Evolutionary conservation across 140 eudicot genomes (phyloP), one percentile per base, ranked within the genome.

Genomic region (Oenanthe javanica): DNA sequence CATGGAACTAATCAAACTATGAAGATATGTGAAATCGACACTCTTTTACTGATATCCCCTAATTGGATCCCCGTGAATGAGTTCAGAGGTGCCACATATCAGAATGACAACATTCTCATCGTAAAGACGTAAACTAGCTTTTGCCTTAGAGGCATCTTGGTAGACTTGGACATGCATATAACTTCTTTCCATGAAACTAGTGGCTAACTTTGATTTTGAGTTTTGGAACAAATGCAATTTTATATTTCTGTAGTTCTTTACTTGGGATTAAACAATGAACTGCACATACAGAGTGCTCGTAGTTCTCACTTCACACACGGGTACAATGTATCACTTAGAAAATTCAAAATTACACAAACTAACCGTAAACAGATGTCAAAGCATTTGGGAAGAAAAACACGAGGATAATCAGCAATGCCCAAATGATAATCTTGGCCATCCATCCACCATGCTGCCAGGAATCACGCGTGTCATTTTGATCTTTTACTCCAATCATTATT

Each of bases 361-460:
- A 79, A 96, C 99, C 98, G 81, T 93, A 96, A 57, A 88, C 72
- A 5, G 90, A 81, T 79, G 85, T 85, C 80, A 96, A 79, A 55
- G 82, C 89, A 85, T 93, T 96, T 40, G 99, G 99, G 45, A 96
- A 83, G 86, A 96, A 96, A 86, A 93, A 93, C 91, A 86, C 87
- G 83, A 96, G 91, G 78, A 88, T 78, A 50, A 87, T 85, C 75
- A 96, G 91, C 88, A 96, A 85, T 82, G 87, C 87, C 97, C 99
- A 96, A 48, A 91, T 83, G 19, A 87, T 46, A 87, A 96, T 79
- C 91, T 96, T 96, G 57, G 81, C 89, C 73, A 85, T 83, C 99
- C 99, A 96, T 75, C 98, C 98, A 82, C 98, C 99, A 83, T 96
- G 99, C 75, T 96, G 99, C 96, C 90, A 88, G 48, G 94, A 84